These are phyloP conservation scores for Aspergillaceae sp. DNA, from an alignment of 2,329 filamentous ascomycete species.

Conservation along the genomic window DNA sequence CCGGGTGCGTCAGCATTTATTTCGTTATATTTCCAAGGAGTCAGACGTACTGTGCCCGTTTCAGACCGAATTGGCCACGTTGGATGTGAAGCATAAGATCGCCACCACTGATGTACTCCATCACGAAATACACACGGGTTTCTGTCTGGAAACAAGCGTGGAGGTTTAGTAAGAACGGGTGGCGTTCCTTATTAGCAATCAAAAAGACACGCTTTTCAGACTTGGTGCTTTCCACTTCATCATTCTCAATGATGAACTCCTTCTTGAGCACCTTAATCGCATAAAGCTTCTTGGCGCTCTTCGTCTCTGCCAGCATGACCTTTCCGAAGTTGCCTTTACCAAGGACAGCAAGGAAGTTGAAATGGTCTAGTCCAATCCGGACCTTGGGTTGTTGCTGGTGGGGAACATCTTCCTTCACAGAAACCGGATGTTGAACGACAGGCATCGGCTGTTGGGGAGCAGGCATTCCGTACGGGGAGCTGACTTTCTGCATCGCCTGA, in stretches of 20 bases:
- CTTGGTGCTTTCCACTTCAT: slow-evolving; percentile 94
- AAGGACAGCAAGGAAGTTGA: slow-evolving; percentile 96
- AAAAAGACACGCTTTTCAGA: slow-evolving; percentile 97
- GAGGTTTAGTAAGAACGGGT: slow-evolving; percentile 89
- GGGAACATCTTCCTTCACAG: slow-evolving; percentile 22
- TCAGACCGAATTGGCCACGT: slow-evolving; percentile 88
- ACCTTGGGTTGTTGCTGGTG: slow-evolving; percentile 31
- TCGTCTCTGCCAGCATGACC: slow-evolving; percentile 98
- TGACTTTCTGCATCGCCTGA: slow-evolving; percentile 20
- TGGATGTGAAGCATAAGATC: slow-evolving; percentile 99
- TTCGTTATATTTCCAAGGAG: not conserved
- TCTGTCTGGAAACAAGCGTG: slow-evolving; percentile 99
- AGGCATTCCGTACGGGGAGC: slow-evolving; percentile 21
- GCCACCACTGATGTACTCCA: slow-evolving; percentile 98
- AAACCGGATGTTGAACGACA: slow-evolving; percentile 15
- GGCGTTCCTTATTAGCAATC: slow-evolving; percentile 91
- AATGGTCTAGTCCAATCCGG: slow-evolving; percentile 91
- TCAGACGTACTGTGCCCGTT: slow-evolving; percentile 75
- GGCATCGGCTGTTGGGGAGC: slow-evolving; percentile 16
- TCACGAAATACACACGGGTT: slow-evolving; percentile 96
- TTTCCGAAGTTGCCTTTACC: slow-evolving; percentile 99
- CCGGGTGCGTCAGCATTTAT: slow-evolving; percentile 12
- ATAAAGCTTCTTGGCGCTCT: slow-evolving; percentile 82
- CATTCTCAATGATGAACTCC: slow-evolving; percentile 99
- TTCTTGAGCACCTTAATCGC: slow-evolving; percentile 99